phyloP scores from a whole-genome alignment of 2,329 filamentous ascomycete species.

The Coniochaeta sp. region DNA sequence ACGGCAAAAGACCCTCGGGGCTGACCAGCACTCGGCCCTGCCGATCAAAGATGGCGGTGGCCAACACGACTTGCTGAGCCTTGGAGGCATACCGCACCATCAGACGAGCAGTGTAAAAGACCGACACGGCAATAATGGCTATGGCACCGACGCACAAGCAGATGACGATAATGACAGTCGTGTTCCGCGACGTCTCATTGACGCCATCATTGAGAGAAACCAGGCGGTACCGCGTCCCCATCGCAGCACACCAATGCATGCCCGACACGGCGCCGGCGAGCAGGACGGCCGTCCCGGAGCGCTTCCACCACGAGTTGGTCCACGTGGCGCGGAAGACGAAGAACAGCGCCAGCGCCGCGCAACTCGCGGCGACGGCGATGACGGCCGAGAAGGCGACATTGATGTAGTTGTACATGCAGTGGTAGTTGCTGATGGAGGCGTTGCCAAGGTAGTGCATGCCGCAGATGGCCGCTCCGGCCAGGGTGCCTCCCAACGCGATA shows the following conservation, averaged over 20 bases:
- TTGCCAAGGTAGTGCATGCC: slow-evolving; percentile 90
- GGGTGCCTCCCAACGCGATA: slow-evolving; percentile 54
- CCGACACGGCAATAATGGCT: slow-evolving; percentile 48
- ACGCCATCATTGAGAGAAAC: slow-evolving; percentile 33
- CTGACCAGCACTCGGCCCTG: slow-evolving; percentile 62
- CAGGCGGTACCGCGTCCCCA: slow-evolving; percentile 62
- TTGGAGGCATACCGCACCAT: slow-evolving; percentile 48
- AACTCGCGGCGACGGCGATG: slow-evolving; percentile 68
- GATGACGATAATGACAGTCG: slow-evolving; percentile 67
- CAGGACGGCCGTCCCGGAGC: slow-evolving; percentile 57
- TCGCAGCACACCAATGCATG: slow-evolving; percentile 80
- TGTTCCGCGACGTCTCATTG: slow-evolving; percentile 47
- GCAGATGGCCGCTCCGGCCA: slow-evolving; percentile 70
- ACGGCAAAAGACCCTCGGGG: slow-evolving; percentile 62
- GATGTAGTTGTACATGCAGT: slow-evolving; percentile 49
- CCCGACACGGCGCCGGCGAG: slow-evolving; percentile 71
- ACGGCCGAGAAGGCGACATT: slow-evolving; percentile 64
- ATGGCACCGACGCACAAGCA: slow-evolving; percentile 59
- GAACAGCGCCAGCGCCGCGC: slow-evolving; percentile 64
- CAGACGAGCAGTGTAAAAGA: slow-evolving; percentile 44
- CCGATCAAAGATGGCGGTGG: slow-evolving; percentile 59
- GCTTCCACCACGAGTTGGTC: slow-evolving; percentile 74
- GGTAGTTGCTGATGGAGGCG: slow-evolving; percentile 72
- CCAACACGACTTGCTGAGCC: slow-evolving; percentile 54
- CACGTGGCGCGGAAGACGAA: slow-evolving; percentile 70